phyloP scores from a whole-genome alignment of 2,329 filamentous ascomycete species.

The Nothomitra cinnamomea region DNA sequence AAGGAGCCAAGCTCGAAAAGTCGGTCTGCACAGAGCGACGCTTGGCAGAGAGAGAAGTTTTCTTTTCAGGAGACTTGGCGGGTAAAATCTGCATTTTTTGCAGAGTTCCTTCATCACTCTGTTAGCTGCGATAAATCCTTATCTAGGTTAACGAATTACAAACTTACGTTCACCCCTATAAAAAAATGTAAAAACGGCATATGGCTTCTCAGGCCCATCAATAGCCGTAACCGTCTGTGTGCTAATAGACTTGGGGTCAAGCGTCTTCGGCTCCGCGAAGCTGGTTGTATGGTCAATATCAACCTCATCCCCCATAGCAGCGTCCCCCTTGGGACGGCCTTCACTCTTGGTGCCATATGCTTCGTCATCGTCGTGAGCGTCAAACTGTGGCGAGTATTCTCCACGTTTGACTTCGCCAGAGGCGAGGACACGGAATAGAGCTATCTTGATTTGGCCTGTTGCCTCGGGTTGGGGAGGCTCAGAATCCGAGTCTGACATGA shows the following conservation, averaged over 20 bases:
- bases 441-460: slow-evolving; percentile 94
- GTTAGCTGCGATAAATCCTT: slow-evolving; percentile 13
- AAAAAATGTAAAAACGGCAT: slow-evolving; percentile 94
- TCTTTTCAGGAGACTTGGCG: slow-evolving; percentile 42
- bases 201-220: slow-evolving; percentile 88
- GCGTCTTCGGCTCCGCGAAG: slow-evolving; percentile 88
- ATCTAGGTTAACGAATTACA: neutral
- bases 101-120: slow-evolving; percentile 52
- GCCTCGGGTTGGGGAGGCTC: slow-evolving; percentile 81
- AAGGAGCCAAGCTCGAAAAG: slow-evolving; percentile 66
- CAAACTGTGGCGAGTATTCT: slow-evolving; percentile 94
- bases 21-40: slow-evolving; percentile 70
- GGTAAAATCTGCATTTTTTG: slow-evolving; percentile 88
- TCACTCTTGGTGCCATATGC: slow-evolving; percentile 28
- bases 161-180: slow-evolving; percentile 84
- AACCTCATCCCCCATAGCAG: slow-evolving; percentile 38
- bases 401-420: slow-evolving; percentile 96
- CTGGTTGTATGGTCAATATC: slow-evolving; percentile 95
- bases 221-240: slow-evolving; percentile 99
- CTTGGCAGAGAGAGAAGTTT: slow-evolving; percentile 46
- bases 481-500: slow-evolving; percentile 50
- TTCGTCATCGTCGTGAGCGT: slow-evolving; percentile 73
- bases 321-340: slow-evolving; percentile 36
- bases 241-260: slow-evolving; percentile 94
- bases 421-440: slow-evolving; percentile 84